Evolutionary conservation across 2,329 filamentous ascomycete species (phyloP), one percentile per base, ranked within the genome.

Genomic region (Aureobasidium vineae): DNA sequence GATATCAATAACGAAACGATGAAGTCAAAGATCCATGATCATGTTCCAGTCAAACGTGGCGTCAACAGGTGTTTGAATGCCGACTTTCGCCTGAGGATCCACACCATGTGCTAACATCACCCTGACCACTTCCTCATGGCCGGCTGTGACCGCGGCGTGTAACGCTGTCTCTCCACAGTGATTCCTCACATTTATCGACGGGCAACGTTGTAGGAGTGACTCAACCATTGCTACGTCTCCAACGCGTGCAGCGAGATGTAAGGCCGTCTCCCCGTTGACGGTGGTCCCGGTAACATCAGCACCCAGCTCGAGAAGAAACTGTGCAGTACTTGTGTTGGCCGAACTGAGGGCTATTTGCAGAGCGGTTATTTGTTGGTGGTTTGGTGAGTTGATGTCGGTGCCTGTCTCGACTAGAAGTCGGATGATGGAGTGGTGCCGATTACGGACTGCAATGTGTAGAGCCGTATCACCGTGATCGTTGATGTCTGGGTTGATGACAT

Each of bases 111-210:
- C 36, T 11, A 57, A 41, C 53, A 57, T 57, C 16, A 43, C 33
- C 23, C 53, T 16, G 6, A 57, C 53, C 6, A 57, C 38, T 8
- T 57, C 53, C 41, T 57, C 53, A 28, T 57, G 36, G 21, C 53
- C 53, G 4, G 53, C 38, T 13, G 53, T 28, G 6, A 57, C 53
- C 6, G 53, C 53, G 19, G 53, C 53, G 15, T 57, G 53, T 2
- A 57, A 11, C 13, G 53, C 53, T 28, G 53, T 57, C 53, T 57
- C 53, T 4, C 53, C 53, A 21, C 36, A 41, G 23, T 57, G 53
- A 57, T 57, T 43, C 28, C 23, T 57, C 13, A 36, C 36, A n/a
- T 57, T 43, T 36, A 57, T 21, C 5, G 21, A 38, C 21, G 26
- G n/a, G 21, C 33, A 57, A 28, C 23, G 38, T 15, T 43, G 36